These are phyloP conservation scores for Nidularia pulvinata DNA, from an alignment of 768 basidiomycete species.

Conservation along the genomic window DNA sequence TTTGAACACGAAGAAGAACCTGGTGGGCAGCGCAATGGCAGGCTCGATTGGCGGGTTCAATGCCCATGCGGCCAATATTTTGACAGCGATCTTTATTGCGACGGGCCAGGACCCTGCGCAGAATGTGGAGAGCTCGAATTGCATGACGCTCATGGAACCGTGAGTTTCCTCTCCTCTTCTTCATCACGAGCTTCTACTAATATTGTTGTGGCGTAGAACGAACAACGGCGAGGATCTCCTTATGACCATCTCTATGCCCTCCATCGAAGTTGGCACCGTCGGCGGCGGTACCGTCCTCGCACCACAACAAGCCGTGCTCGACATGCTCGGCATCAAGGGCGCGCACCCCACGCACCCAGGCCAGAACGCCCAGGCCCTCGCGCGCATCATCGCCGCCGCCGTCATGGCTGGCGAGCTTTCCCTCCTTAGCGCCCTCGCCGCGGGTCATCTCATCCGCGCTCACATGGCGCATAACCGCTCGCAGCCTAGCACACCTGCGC, in stretches of 20 bases:
- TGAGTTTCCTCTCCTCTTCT: slow-evolving; percentile 42
- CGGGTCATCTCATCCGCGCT: slow-evolving; percentile 92
- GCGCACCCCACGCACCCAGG: slow-evolving; percentile 89
- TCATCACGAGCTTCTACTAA: not conserved
- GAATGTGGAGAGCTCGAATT: slow-evolving; percentile 98
- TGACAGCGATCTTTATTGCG: slow-evolving; percentile 94
- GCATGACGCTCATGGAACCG: slow-evolving; percentile 99
- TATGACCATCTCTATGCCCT: slow-evolving; percentile 97
- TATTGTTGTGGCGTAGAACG: slow-evolving; percentile 42
- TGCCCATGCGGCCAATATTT: slow-evolving; percentile 96
- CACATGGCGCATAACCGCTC: slow-evolving; percentile 93
- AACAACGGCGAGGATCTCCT: slow-evolving; percentile 91
- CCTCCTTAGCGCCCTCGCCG: slow-evolving; percentile 89
- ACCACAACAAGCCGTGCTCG: slow-evolving; percentile 89
- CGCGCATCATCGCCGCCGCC: slow-evolving; percentile 85
- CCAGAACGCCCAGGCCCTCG: slow-evolving; percentile 86
- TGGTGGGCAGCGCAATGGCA: slow-evolving; percentile 98
- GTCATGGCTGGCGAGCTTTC: slow-evolving; percentile 99
- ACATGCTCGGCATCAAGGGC: slow-evolving; percentile 92
- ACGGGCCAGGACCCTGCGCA: slow-evolving; percentile 99
- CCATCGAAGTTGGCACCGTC: slow-evolving; percentile 97
- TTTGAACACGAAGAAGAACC: slow-evolving; percentile 95
- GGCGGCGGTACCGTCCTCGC: slow-evolving; percentile 94
- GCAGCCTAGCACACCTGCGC: slow-evolving; percentile 75
- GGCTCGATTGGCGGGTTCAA: slow-evolving; percentile 98